phyloP scores from a whole-genome alignment of 2,329 filamentous ascomycete genomes.

The Pseudogymnoascus sp. region DNA sequence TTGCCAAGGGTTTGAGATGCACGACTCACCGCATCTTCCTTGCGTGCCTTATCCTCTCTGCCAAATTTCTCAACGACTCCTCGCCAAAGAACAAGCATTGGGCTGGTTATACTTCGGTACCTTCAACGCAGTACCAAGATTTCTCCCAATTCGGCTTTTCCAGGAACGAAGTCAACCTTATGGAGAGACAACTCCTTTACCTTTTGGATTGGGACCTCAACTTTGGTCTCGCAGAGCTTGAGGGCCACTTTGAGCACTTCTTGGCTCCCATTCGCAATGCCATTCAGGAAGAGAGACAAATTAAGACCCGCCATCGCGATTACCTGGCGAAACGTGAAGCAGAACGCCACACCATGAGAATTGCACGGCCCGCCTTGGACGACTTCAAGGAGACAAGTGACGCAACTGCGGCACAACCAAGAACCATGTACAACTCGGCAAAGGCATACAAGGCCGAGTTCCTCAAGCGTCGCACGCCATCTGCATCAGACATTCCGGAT shows the following conservation, averaged over 20 bases:
- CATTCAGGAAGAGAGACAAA: constrained; percentile 30
- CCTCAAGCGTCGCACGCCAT: constrained; percentile 22
- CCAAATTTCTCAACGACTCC: constrained; percentile 97
- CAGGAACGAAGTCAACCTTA: constrained; percentile 92
- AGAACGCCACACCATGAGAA: constrained; percentile 18
- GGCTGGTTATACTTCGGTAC: constrained; percentile 82
- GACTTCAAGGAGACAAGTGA: constrained; percentile 9
- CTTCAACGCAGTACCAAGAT: constrained; percentile 45
- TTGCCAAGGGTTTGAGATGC: constrained; percentile 92
- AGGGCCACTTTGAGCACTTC: constrained; percentile 79
- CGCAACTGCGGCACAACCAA: constrained; percentile 21
- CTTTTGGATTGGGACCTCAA: constrained; percentile 90
- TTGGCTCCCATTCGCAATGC: constrained; percentile 69
- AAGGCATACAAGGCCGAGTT: constrained; percentile 18
- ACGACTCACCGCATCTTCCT: constrained; percentile 97
- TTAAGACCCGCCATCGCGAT: constrained; percentile 19
- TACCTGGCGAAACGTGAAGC: constrained; percentile 20
- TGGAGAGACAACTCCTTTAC: constrained; percentile 97
- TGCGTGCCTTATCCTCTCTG: constrained; percentile 72
- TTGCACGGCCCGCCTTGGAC: constrained; percentile 16
- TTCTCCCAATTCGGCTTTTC: constrained; percentile 74
- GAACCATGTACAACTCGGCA: constrained; percentile 17
- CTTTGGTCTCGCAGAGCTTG: constrained; percentile 76
- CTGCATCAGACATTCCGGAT: constrained; percentile 29
- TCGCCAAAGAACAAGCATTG: constrained; percentile 99